phyloP scores from a whole-genome alignment of 2,329 filamentous ascomycete genomes.

The Sporothrix humicola region DNA sequence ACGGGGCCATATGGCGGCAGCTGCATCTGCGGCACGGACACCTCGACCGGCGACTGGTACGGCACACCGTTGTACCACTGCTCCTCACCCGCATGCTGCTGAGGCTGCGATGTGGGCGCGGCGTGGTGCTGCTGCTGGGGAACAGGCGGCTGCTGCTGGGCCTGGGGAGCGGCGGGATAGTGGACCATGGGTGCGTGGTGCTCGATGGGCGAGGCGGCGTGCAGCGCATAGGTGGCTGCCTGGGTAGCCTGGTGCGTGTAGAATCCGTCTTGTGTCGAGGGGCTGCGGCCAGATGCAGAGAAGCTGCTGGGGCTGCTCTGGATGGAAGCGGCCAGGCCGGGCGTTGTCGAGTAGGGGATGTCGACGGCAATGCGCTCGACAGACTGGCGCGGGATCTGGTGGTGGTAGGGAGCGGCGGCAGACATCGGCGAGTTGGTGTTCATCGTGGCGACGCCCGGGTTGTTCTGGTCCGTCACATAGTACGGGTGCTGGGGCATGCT shows the following conservation, averaged over 20 bases:
- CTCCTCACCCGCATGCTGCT: slow-evolving; percentile 46
- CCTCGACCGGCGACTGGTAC: slow-evolving; percentile 64
- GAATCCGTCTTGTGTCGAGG: slow-evolving; percentile 59
- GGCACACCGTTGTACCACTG: slow-evolving; percentile 59
- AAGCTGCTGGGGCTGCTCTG: slow-evolving; percentile 67
- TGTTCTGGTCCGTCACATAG: slow-evolving; percentile 66
- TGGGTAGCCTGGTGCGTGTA: slow-evolving; percentile 63
- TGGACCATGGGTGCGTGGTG: slow-evolving; percentile 48
- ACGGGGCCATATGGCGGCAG: slow-evolving; percentile 57
- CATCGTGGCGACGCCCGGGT: slow-evolving; percentile 67
- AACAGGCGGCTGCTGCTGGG: slow-evolving; percentile 45
- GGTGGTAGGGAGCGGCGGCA: slow-evolving; percentile 43
- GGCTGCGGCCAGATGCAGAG: slow-evolving; percentile 59
- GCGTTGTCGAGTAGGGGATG: slow-evolving; percentile 57
- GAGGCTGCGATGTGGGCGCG: slow-evolving; percentile 47
- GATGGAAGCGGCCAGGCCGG: slow-evolving; percentile 54
- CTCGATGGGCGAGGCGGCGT: slow-evolving; percentile 56
- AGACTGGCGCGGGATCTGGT: slow-evolving; percentile 59
- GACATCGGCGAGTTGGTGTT: slow-evolving; percentile 53
- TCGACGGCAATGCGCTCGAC: slow-evolving; percentile 55
- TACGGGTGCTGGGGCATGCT: slow-evolving; percentile 56
- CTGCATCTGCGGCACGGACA: slow-evolving; percentile 60
- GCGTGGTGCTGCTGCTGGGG: slow-evolving; percentile 49
- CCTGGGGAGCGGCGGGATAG: slow-evolving; percentile 49
- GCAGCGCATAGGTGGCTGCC: slow-evolving; percentile 55